Evolutionary conservation across 1,284 basidiomycete genomes (phyloP).

Genomic region (Serendipita sp.): DNA sequence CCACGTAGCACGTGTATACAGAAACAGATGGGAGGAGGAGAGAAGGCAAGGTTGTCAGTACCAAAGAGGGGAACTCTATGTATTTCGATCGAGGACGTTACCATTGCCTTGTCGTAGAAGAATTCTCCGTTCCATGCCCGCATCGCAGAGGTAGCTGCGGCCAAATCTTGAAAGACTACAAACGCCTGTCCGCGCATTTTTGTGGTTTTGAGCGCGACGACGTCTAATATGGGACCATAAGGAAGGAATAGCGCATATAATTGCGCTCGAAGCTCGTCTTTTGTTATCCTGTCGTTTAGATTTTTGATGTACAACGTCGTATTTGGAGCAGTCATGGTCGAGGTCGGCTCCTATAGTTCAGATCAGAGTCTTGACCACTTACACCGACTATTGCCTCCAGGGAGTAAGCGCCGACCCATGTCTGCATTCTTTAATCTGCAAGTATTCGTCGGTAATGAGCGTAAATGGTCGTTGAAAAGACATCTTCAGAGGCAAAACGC

Average conservation of each 20-base stretch:
- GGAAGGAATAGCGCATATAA: constrained; percentile 85
- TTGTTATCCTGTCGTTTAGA: constrained; percentile 88
- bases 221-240: constrained; percentile 86
- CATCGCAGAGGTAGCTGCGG: constrained; percentile 80
- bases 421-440: constrained; percentile 76
- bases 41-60: too few relatives aligned
- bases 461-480: not conserved
- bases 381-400: too few relatives aligned
- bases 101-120: constrained; percentile 87
- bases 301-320: constrained; percentile 89
- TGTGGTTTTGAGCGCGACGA: constrained; percentile 78
- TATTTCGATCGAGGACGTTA: constrained; percentile 27
- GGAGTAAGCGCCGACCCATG: constrained; percentile 28
- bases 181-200: constrained; percentile 94
- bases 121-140: constrained; percentile 79
- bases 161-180: constrained; percentile 83
- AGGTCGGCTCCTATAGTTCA: not conserved
- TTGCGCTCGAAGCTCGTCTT: constrained; percentile 74
- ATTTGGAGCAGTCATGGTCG: constrained; percentile 43
- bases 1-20: constrained; percentile 1
- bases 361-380: not conserved
- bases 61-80: not conserved
- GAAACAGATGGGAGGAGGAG: constrained; percentile 9
- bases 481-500: constrained; percentile 61
- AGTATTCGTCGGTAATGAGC: constrained; percentile 21